These are phyloP conservation scores for Clavariopsis aquatica DNA, from an alignment of 495 filamentous ascomycete genomes.

Conservation along the genomic window DNA sequence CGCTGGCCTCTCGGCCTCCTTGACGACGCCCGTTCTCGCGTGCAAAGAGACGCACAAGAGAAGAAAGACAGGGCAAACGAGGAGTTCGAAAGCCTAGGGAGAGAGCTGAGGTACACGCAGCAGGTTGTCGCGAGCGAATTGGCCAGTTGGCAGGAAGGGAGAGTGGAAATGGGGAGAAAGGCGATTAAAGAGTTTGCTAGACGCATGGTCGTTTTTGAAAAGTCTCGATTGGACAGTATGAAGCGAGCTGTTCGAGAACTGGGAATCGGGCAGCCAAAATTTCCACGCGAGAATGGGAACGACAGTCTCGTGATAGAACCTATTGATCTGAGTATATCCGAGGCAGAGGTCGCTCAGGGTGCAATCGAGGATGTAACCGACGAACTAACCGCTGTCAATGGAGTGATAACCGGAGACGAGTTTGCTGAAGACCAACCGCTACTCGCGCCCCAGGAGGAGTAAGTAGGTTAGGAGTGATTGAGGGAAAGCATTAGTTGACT, in stretches of 20 bases:
- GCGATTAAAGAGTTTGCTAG: constrained; percentile 74
- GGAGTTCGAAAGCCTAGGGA: constrained; percentile 66
- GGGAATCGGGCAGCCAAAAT: constrained; percentile 16
- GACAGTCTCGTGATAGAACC: not conserved
- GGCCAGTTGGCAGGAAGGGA: constrained; percentile 89
- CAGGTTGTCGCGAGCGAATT: constrained; percentile 88
- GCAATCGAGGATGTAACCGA: constrained; percentile 1
- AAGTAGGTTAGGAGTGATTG: not conserved
- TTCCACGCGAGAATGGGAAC: not conserved
- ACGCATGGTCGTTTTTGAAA: constrained; percentile 76
- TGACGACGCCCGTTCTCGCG: constrained; percentile 81
- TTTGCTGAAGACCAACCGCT: constrained; percentile 11
- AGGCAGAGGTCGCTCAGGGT: not conserved
- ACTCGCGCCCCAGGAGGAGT: not conserved
- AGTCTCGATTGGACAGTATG: constrained; percentile 76
- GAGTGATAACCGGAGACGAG: constrained; percentile 7
- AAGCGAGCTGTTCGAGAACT: constrained; percentile 67
- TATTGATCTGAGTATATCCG: not conserved
- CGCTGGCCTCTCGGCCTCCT: constrained; percentile 81
- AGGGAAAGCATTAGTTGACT: not conserved
- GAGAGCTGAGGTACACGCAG: constrained; percentile 87
- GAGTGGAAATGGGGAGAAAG: constrained; percentile 71
- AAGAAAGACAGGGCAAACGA: constrained; percentile 64
- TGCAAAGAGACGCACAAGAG: constrained; percentile 75
- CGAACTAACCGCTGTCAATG: not conserved